Percentiles rank a stretch among this genome's conserved stretches.
These are phyloP conservation scores for Botrytis medusae DNA, from an alignment of 2,329 filamentous ascomycete species.

Conservation along the genomic window DNA sequence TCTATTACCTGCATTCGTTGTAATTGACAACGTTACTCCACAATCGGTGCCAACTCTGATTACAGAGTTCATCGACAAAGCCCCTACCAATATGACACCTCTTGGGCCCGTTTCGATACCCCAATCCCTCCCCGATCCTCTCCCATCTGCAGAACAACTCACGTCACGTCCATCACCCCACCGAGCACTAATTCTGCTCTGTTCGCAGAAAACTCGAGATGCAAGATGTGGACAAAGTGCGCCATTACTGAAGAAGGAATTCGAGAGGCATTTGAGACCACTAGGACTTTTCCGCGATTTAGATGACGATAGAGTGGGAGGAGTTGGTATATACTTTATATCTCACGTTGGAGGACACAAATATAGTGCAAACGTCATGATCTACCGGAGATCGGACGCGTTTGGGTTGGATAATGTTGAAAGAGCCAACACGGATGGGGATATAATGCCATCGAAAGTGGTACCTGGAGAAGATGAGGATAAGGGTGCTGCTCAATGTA, in stretches of 20 bases:
- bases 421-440: conserved; percentile 39
- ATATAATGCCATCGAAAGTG: conserved; percentile 36
- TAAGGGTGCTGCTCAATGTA: conserved; percentile 76
- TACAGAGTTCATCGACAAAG: conserved; percentile 63
- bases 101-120: conserved; percentile 61
- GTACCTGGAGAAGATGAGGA: conserved; percentile 39
- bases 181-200: conserved; percentile 84
- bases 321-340: conserved; percentile 95
- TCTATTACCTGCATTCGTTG: conserved; percentile 79
- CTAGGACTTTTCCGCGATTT: conserved; percentile 83
- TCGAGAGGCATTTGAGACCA: conserved; percentile 84
- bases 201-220: conserved; percentile 91
- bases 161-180: conserved; percentile 72
- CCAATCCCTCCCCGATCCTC: conserved; percentile 37
- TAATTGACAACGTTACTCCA: conserved; percentile 82
- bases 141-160: conserved; percentile 44
- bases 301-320: conserved; percentile 84
- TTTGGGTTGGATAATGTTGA: conserved; percentile 39
- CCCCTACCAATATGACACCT: conserved; percentile 69
- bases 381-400: conserved; percentile 64
- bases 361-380: conserved; percentile 90
- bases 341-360: conserved; percentile 96
- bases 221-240: conserved; percentile 93
- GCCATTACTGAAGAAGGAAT: conserved; percentile 81
- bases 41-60: conserved; percentile 71